Evolutionary conservation across 192 early-diverging fungal species (phyloP), one percentile per base, ranked within the genome.

Genomic region (Borealophlyctis nickersoniae): DNA sequence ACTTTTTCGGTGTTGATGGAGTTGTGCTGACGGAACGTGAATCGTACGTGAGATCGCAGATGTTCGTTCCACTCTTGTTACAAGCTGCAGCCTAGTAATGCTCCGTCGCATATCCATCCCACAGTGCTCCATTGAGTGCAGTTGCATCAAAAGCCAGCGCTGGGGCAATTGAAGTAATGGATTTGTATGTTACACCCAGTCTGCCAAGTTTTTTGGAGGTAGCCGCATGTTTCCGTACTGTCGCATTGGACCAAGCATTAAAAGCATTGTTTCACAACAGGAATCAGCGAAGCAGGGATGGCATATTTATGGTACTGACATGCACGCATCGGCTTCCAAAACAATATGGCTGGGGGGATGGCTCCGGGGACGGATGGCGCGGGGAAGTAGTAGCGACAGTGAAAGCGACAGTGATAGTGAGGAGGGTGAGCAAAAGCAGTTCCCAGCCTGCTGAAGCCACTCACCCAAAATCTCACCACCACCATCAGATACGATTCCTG

Each of bases 1-100:
- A 84, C 26, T 91, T 91, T 54, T 76, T 87, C 71, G 82, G 75
- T 3, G 62, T 89, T 1, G 87, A 91, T 51, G 89, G 89, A 14
- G 75, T 91, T 14, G 52, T 91, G 9, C 57, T 71, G 30, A 76
- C 72, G 4, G 62, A 64, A 11, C 62, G 30, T 26, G 62, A 78
- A 66, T 56, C 39, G 65, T 59, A 54, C 24, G 28, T 54, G 27
- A 27, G 22, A 33, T 36, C 31, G 30, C 60, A 19, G 22, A 48
- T 48, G 7, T 7, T 16, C 24, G 11, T 7, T 7, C 52, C 11
- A 16, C 52, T 7, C 52, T 24, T 26, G n/a, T n/a, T n/a, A n/a
- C n/a, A n/a, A 9, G 52, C 16, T 24, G 24, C 52, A 9, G 52
- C 11, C 9, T 9, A 53, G 9, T 24, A 53, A 53, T 7, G 9